Evolutionary conservation across 73 alveolate species (phyloP), one percentile per base, ranked within the genome.

Genomic region (Paramecium sonneborni): DNA sequence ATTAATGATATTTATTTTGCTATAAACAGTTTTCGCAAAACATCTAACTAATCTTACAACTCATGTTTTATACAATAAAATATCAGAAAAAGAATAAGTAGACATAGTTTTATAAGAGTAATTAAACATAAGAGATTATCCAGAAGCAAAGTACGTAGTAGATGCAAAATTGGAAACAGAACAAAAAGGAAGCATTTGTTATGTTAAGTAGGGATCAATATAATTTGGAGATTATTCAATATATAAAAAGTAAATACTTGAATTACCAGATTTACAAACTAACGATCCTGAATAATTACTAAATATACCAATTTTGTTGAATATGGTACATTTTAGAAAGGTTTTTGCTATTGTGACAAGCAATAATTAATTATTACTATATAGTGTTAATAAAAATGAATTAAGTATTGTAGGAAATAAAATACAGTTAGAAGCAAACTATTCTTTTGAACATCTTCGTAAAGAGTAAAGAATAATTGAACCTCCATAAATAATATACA

Each of bases 271-370:
- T 12, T 62, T 32, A 30, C 3, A 52, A 52, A 52, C 84, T 14
- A 26, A 32, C 32, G 90, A 79, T 44, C 90, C 90, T 7, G 44
- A 32, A 79, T 39, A 41, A 38, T 43, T 43, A 6, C 32, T 79
- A 23, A 79, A 41, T 24, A 79, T 26, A 15, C 72, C 90, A 20
- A 24, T 79, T 30, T 43, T 79, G 72, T 79, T 79, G 72, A 79
- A 79, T 79, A 79, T 79, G 90, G 74, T 79, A 24, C 90, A 79
- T 37, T 41, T 79, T 10, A 79, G 20, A 39, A 9, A 38, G 18
- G 90, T 39, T 2, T 30, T 79, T 38, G 90, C 74, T 10, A 41
- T 44, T 4, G 90, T 79, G 7, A 79, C 76, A 30, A 79, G 90
- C 55, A 62, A 79, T 44, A 32, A 79, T 46, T 79, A 79, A 79